Evolutionary conservation across 2,329 filamentous ascomycete species (phyloP).

Genomic region (Calonectria montana): DNA sequence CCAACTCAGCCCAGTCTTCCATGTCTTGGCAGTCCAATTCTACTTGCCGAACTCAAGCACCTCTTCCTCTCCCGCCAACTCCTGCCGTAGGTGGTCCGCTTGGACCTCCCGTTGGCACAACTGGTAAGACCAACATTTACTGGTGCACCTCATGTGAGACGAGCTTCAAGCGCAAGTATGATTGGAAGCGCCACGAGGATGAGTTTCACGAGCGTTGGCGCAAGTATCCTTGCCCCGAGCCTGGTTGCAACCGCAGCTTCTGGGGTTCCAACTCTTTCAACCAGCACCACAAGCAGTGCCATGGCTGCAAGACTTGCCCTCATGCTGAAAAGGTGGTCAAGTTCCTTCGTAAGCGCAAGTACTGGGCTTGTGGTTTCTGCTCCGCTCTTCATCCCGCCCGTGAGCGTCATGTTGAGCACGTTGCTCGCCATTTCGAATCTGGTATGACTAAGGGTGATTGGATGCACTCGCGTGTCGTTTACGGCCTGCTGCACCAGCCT

Average conservation of each 20-base stretch:
- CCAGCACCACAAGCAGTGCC: constrained; percentile 74
- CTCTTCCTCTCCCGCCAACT: constrained; percentile 50
- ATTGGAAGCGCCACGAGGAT: constrained; percentile 77
- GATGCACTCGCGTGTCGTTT: constrained; percentile 77
- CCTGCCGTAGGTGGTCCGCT: constrained; percentile 47
- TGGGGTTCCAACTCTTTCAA: constrained; percentile 77
- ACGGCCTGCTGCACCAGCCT: constrained; percentile 74
- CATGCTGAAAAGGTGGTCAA: constrained; percentile 73
- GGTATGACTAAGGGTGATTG: constrained; percentile 73
- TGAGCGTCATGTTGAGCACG: constrained; percentile 75
- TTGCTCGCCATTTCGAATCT: constrained; percentile 74
- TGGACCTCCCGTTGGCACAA: constrained; percentile 42
- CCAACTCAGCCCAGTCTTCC: constrained; percentile 52
- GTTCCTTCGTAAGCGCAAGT: constrained; percentile 72
- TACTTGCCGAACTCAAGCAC: constrained; percentile 50
- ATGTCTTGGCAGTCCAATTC: constrained; percentile 53
- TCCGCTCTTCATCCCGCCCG: constrained; percentile 71
- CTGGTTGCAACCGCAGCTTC: constrained; percentile 73
- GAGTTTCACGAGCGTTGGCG: constrained; percentile 77
- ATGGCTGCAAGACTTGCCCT: constrained; percentile 73
- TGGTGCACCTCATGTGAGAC: constrained; percentile 72
- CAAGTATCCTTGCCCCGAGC: constrained; percentile 74
- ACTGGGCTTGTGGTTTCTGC: constrained; percentile 78
- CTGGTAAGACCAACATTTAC: constrained; percentile 60
- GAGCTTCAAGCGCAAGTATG: constrained; percentile 74